Percentiles rank a stretch among this genome's conserved stretches.
Conservation (phyloP, 306 rosid genomes). For the Astragalus glycyphyllos region DNA sequence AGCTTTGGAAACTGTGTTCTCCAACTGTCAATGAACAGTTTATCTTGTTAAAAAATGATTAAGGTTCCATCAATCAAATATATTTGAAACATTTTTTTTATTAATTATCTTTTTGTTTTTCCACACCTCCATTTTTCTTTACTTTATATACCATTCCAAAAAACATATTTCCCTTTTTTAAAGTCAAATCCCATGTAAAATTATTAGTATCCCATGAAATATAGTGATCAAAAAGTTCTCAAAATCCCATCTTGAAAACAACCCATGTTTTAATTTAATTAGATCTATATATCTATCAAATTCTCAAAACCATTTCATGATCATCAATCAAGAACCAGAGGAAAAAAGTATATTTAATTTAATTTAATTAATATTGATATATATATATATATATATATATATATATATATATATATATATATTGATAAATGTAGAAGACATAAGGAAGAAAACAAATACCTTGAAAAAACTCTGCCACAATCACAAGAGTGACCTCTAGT, state of each 20-base stretch:
- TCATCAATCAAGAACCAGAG: slow-evolving; percentile 26
- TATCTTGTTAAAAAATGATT: slow-evolving; percentile 45
- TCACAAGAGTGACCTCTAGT: slow-evolving; percentile 98
- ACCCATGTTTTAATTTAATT: slow-evolving; percentile 18
- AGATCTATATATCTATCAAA: slow-evolving; percentile 30
- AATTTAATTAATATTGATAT: too few species aligned
- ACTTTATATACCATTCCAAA: slow-evolving; percentile 48
- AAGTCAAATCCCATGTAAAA: slow-evolving; percentile 65
- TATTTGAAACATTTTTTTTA: slow-evolving; percentile 9
- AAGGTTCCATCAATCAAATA: slow-evolving; percentile 67
- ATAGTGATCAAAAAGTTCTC: background rate
- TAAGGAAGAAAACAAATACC: slow-evolving; percentile 42
- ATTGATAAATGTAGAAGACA: background rate
- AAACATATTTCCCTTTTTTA: slow-evolving; percentile 42
- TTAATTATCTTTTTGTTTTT: slow-evolving; percentile 16
- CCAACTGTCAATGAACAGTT: slow-evolving; percentile 56
- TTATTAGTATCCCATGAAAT: slow-evolving; percentile 20
- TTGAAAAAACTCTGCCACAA: slow-evolving; percentile 95
- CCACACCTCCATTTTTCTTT: slow-evolving; percentile 35
- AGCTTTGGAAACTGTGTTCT: slow-evolving; percentile 69
- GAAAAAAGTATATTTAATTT: background rate
- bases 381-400: too few species aligned
- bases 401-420: too few species aligned
- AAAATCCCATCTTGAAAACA: slow-evolving; percentile 20
- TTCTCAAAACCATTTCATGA: slow-evolving; percentile 25